Percentiles rank a stretch among this genome's conserved stretches.
phyloP scores from a whole-genome alignment of 2,329 filamentous ascomycete species.

The Balansia obtecta region DNA sequence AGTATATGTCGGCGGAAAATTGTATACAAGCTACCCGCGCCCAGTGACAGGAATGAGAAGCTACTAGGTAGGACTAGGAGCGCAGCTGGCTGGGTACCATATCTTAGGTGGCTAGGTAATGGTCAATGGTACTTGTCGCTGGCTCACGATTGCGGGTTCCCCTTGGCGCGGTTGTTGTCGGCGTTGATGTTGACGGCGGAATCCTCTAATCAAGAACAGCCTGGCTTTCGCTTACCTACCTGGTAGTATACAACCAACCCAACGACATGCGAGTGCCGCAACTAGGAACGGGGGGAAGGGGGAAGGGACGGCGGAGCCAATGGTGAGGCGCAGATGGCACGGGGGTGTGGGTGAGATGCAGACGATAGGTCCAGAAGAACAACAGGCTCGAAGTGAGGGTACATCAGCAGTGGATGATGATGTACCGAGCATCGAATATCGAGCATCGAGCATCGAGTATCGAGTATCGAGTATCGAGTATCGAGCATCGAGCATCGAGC shows the following conservation, averaged over 20 bases:
- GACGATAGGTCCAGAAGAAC: not conserved
- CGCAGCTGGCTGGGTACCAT: not conserved
- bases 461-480: too few species aligned
- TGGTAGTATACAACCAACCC: not conserved
- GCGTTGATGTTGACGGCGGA: not conserved
- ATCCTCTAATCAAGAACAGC: not conserved
- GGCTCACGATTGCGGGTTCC: not conserved
- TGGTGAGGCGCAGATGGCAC: not conserved
- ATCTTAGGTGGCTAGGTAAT: not conserved
- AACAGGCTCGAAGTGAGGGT: not conserved
- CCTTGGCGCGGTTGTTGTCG: not conserved
- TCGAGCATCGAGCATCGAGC: too few species aligned
- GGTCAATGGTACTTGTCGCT: not conserved
- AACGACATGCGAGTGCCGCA: not conserved
- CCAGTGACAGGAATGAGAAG: not conserved
- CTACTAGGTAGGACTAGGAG: not conserved
- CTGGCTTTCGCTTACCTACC: not conserved
- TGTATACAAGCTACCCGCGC: too few species aligned
- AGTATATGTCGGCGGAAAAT: not conserved
- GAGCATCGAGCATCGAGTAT: too few species aligned
- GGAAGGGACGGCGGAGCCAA: constrained; percentile 1
- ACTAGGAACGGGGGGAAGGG: not conserved
- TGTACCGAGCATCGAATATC: too few species aligned
- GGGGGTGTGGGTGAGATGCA: constrained; percentile 1
- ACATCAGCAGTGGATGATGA: not conserved